A percentile compares a stretch with the other conserved stretches of the same genome.
phyloP scores from a whole-genome alignment of 192 early-diverging fungal genomes.

The Bifiguratus adelaidae region DNA sequence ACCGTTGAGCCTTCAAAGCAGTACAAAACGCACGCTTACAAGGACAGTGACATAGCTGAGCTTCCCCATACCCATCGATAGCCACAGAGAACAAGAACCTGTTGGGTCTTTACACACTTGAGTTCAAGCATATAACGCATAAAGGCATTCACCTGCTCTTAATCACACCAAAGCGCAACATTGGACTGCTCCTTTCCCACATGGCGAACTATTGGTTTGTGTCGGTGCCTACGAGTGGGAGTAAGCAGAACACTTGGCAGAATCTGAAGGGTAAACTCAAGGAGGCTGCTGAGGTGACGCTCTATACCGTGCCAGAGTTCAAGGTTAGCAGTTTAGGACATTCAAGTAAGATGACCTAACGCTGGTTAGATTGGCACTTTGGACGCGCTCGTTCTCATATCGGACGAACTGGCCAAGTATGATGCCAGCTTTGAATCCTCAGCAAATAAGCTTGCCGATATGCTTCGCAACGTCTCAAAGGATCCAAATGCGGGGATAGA shows the following conservation, averaged over 20 bases:
- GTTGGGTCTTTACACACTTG: no score
- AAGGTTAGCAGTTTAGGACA: slow-evolving; percentile 44
- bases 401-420: slow-evolving; percentile 87
- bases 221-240: slow-evolving; percentile 83
- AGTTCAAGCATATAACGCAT: no score
- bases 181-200: no score
- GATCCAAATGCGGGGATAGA: slow-evolving; percentile 34
- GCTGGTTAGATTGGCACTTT: slow-evolving; percentile 81
- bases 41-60: no score
- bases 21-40: no score
- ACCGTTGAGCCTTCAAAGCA: no score
- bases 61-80: no score
- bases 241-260: slow-evolving; percentile 44
- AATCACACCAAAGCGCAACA: no score
- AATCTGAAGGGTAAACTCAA: slow-evolving; percentile 69
- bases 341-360: background rate
- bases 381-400: slow-evolving; percentile 85
- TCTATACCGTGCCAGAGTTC: slow-evolving; percentile 83
- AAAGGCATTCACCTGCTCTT: no score
- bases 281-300: slow-evolving; percentile 74
- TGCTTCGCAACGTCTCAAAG: slow-evolving; percentile 63
- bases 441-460: slow-evolving; percentile 76
- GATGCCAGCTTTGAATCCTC: slow-evolving; percentile 71
- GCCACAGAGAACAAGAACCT: no score
- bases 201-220: slow-evolving; percentile 58